phyloP scores from a whole-genome alignment of 495 filamentous ascomycete species.

The Xeromyces bisporus region DNA sequence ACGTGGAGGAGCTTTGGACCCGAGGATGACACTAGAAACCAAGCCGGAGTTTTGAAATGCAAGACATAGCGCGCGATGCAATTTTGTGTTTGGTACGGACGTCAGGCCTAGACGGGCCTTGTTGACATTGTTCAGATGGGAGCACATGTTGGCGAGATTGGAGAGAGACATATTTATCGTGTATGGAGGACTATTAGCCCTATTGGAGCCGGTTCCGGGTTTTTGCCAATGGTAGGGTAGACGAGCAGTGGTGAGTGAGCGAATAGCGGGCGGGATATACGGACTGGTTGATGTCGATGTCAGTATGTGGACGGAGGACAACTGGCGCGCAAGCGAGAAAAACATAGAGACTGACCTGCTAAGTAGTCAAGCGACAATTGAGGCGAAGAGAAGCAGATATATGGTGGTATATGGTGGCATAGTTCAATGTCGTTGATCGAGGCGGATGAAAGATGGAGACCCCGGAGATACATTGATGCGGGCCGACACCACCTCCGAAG shows the following conservation, averaged over 20 bases:
- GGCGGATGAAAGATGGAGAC: too few species aligned
- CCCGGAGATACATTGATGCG: too few species aligned
- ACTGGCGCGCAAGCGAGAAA: too few species aligned
- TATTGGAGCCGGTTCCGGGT: conserved; percentile 6
- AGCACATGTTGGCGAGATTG: conserved; percentile 64
- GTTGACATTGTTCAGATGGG: conserved; percentile 87
- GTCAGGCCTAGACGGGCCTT: conserved; percentile 75
- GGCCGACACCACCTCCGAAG: too few species aligned
- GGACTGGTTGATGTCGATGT: too few species aligned
- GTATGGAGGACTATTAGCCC: conserved; percentile 11
- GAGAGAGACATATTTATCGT: conserved; percentile 63
- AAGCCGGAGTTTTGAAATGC: conserved; percentile 71
- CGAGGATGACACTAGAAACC: conserved; percentile 67
- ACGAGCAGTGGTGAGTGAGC: conserved; percentile 3
- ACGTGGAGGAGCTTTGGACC: conserved; percentile 47
- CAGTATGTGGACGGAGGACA: too few species aligned
- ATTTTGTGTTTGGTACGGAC: conserved; percentile 64
- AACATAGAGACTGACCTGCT: too few species aligned
- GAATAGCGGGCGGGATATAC: too few species aligned
- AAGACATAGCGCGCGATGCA: conserved; percentile 59
- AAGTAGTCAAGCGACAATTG: too few species aligned
- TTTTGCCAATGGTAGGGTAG: conserved; percentile 4
- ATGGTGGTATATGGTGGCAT: too few species aligned
- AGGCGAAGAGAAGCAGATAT: too few species aligned
- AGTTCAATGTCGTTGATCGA: too few species aligned